Evolutionary conservation across 306 rosid genomes (phyloP), one percentile per base, ranked within the genome.

Genomic region (Biancaea sappan): DNA sequence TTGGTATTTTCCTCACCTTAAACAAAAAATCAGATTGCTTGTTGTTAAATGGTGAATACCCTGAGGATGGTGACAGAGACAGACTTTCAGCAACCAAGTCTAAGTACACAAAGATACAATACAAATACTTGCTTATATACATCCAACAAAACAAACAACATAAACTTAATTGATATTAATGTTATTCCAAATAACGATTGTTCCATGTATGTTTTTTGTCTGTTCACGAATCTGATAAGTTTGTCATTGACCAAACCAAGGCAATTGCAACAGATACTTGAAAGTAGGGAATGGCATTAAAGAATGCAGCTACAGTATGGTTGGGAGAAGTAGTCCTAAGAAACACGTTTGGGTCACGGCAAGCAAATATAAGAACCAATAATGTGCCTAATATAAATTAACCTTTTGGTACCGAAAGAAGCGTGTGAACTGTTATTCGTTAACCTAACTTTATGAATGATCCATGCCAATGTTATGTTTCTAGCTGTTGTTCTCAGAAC

Each of bases 291-390:
- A 3, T 50, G 73, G 82, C 77, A 78, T 59, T 71, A 76, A 81
- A 81, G 58, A 54, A 74, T 85, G 68, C 37, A 53, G 75, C 28
- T 65, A 51, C 80, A 52, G 19, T 46, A 47, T 29, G 67, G 13
- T 61, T 65, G 71, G 40, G 61, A 38, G 69, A 21, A 18, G 50
- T 63, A 19, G 47, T 60, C 16, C 48, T 80, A 63, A 70, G 81
- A 47, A 68, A 37, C 35, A 3, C 44, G 46, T 72, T 58, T 60
- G 51, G 48, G 52, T 86, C 86, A 89, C 89, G 91, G 82, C 72
- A 72, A 77, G 28, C 48, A 54, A 72, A 66, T 24, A n/a, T n/a
- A n/a, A 29, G 72, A 77, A 79, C 74, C 28, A 68, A 61, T 66
- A 71, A 74, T 71, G 75, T 71, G 75, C 78, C 82, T 38, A 34